Base-by-base conservation (phyloP, 257 asterid genomes). In the Jasminum sambac region DNA sequence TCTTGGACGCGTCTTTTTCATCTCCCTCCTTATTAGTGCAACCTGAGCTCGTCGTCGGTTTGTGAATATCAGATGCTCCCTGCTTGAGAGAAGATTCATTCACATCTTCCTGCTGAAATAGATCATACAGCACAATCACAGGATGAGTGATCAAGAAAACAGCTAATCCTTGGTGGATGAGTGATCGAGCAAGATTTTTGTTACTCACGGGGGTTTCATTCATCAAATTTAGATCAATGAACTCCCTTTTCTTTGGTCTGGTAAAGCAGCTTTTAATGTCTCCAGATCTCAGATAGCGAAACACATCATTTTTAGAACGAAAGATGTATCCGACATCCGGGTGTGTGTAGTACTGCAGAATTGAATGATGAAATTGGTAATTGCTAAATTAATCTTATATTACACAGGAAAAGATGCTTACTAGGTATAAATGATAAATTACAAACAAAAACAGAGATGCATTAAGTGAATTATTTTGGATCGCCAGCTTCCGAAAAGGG, bases 291-390 rank as follows among this genome's bases (percentile, higher is more conserved):
- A 89, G 76, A 79, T 77, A 91, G 66, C 96, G 88, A 64, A 77
- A 43, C 44, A 68, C 96, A 79, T 89, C 97, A 69, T 43, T 72
- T 78, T 85, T 88, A 52, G 97, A 89, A 61, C 83, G 85, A 48
- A 91, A 87, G 26, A 66, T 75, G 58, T 84, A 89, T 65, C 92
- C 92, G 60, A 82, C 82, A 52, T 59, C 68, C 11, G 90, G 90
- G 74, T 91, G 96, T 5, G 76, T 77, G 80, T 84, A 90, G 43
- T 37, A 89, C 96, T 91, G 90, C 80, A 70, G 68, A 68, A 55
- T 77, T 55, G 36, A 30, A 30, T 25, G 73, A 36, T 50, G 68
- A 64, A 72, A 50, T 52, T 50, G 8, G 16, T 11, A 23, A 55
- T 10, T 55, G 41, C 26, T 55, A 13, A 30, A 65, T 34, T 34